Evolutionary conservation across 1,284 basidiomycete genomes (phyloP).

Genomic region (Marasmius tenuissimus): DNA sequence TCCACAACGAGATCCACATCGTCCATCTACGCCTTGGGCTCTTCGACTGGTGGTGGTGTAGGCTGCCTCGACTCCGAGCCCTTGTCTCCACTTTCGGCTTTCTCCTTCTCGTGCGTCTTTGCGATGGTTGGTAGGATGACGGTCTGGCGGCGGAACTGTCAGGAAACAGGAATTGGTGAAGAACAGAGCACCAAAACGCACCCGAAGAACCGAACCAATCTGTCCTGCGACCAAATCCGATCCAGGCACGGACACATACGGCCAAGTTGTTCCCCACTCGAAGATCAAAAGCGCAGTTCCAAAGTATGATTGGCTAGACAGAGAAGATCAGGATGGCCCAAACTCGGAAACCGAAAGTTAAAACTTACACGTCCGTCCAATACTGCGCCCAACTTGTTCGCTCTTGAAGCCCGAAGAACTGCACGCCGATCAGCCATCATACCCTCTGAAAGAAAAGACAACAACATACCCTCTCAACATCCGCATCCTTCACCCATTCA

Average conservation of each 20-base stretch:
- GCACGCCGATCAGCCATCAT: not conserved
- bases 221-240: not conserved
- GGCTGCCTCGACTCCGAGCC: not conserved
- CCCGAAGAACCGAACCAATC: not conserved
- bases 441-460: not conserved
- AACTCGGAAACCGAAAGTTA: not conserved
- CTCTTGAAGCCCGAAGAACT: constrained; percentile 4
- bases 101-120: not conserved
- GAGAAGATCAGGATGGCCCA: not conserved
- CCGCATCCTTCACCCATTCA: constrained; percentile 24
- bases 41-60: not conserved
- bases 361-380: constrained; percentile 16
- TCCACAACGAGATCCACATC: no score
- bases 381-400: constrained; percentile 17
- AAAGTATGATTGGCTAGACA: constrained; percentile 19
- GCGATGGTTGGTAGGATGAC: constrained; percentile 1
- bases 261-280: constrained; percentile 32
- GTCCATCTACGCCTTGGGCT: not conserved
- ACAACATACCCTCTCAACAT: constrained; percentile 17
- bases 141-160: not conserved
- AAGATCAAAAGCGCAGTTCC: constrained; percentile 27
- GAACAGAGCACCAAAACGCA: not conserved
- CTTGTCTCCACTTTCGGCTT: not conserved
- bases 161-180: not conserved
- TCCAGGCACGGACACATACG: constrained; percentile 17